phyloP scores from a whole-genome alignment of 1,284 basidiomycete species.

The Xerocomus cyaneibrunnescens region DNA sequence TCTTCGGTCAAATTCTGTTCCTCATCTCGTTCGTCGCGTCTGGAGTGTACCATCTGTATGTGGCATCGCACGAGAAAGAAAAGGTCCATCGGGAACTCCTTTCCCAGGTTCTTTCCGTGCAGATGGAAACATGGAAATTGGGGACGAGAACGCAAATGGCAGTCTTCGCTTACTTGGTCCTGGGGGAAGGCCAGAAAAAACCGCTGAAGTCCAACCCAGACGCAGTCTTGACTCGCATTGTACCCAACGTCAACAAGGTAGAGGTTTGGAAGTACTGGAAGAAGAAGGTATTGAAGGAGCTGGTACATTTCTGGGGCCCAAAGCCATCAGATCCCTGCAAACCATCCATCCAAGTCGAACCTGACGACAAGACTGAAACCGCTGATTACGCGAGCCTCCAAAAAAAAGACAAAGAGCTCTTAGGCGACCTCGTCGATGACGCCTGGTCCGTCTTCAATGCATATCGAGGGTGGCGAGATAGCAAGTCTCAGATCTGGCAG shows the following conservation, averaged over 20 bases:
- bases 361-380: conserved; percentile 10
- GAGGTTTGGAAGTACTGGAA: conserved; percentile 30
- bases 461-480: conserved; percentile 14
- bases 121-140: conserved; percentile 14
- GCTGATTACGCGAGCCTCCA: conserved; percentile 9
- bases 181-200: conserved; percentile 9
- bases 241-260: conserved; percentile 33
- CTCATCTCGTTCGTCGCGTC: conserved; percentile 28
- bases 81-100: conserved; percentile 26
- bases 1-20: conserved; percentile 33
- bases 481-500: background rate
- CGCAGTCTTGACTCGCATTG: conserved; percentile 8
- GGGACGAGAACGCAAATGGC: conserved; percentile 33
- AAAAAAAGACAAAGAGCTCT: conserved; percentile 12
- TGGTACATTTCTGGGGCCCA: conserved; percentile 11
- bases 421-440: conserved; percentile 24
- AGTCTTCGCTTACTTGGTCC: conserved; percentile 25
- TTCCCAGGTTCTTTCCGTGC: conserved; percentile 6
- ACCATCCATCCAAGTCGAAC: conserved; percentile 13
- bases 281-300: conserved; percentile 21
- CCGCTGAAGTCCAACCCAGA: background rate
- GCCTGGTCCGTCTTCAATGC: conserved; percentile 26
- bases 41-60: conserved; percentile 31
- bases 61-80: conserved; percentile 25
- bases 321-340: conserved; percentile 4